A percentile compares a stretch with the other conserved stretches of the same genome.
These are phyloP conservation scores for Syzygium syzygioides DNA, from an alignment of 441 rosid genomes.

Conservation along the genomic window DNA sequence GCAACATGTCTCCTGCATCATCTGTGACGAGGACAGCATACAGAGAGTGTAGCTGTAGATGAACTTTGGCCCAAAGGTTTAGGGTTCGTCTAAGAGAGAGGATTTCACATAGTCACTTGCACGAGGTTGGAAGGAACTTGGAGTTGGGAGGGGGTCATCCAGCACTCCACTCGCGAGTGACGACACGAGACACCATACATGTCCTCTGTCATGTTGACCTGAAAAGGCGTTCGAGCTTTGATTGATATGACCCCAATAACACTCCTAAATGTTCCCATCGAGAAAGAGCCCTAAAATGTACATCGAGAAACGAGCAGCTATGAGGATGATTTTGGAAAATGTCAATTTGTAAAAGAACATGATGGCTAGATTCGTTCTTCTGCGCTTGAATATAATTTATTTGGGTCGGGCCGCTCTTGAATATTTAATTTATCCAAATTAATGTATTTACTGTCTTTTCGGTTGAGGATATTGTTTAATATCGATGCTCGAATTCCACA, in stretches of 20 bases:
- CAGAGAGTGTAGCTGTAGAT: background rate
- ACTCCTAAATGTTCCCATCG: background rate
- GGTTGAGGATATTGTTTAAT: background rate
- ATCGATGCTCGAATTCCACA: background rate
- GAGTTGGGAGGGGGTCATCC: background rate
- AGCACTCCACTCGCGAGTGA: background rate
- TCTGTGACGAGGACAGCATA: background rate
- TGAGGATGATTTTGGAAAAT: background rate
- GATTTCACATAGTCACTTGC: background rate
- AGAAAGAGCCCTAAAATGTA: background rate
- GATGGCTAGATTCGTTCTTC: background rate
- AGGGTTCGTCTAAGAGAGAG: background rate
- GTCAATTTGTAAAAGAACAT: background rate
- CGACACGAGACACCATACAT: background rate
- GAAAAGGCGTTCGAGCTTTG: background rate
- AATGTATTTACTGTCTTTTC: background rate
- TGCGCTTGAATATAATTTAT: background rate
- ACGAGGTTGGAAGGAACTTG: background rate
- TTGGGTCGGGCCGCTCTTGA: background rate
- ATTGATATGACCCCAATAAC: background rate
- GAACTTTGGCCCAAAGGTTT: background rate
- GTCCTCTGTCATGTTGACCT: background rate
- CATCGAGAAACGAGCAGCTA: background rate
- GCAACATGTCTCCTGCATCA: background rate
- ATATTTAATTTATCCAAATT: background rate